Evolutionary conservation across 2,329 filamentous ascomycete species (phyloP), one percentile per base, ranked within the genome.

Genomic region (Metarhizium album): DNA sequence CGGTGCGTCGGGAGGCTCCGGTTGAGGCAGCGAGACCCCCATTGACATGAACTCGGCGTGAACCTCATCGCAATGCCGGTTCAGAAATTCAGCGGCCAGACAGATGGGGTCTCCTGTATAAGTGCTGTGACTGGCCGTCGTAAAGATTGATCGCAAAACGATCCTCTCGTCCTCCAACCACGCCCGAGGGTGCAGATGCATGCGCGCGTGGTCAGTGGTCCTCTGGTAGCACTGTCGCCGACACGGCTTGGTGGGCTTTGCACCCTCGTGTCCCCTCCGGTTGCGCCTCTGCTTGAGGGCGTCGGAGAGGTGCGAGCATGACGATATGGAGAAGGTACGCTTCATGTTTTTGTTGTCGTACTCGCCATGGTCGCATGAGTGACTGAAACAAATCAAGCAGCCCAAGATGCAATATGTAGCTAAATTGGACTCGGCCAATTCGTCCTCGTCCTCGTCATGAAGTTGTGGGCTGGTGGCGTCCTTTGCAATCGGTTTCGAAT

Each of bases 291-390:
- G 58, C 49, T 59, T 64, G n/a, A 67, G 50, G 9, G 60, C 59
- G 33, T 67, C 64, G 5, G 64, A 65, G 9, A 67, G 59, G n/a
- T 59, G 60, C 5, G 57, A 57, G 23, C 57, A 58, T 3, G 64
- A 62, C 5, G 62, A 59, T 40, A 80, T 66, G 3, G 75, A 78
- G 57, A 80, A 76, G 3, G 73, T 75, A 33, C 74, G 70, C 57
- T 79, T 76, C 53, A 77, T 60, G 45, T 72, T 72, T 45, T 64
- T 76, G 47, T 75, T 73, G 50, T 78, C 74, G 48, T 79, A 80
- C 49, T 80, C 78, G 45, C 78, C 79, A 54, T 82, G 79, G 58
- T 82, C 79, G 53, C 79, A 82, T 13, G 78, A 79, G 60, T 81
- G 74, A 47, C 76, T 76, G 58, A 73, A 77, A 62, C 79, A 82